phyloP scores from a whole-genome alignment of 2,329 filamentous ascomycete genomes.

The Exophiala bonariae region DNA sequence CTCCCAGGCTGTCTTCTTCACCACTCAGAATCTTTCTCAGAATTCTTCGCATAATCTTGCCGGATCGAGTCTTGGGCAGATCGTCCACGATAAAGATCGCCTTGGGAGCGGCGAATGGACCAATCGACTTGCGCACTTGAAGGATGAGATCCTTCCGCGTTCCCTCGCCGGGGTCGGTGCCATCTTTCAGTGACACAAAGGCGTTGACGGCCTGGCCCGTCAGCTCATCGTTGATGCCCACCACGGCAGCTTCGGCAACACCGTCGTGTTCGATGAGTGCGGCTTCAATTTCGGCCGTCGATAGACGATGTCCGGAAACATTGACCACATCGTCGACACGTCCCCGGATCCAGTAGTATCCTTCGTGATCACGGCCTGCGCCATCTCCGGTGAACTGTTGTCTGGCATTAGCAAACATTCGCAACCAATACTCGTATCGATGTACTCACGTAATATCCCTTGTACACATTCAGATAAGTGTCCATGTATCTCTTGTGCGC shows the following conservation, averaged over 20 bases:
- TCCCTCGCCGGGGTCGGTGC: conserved; percentile 71
- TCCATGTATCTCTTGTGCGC: conserved; percentile 99
- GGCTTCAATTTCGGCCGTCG: conserved; percentile 96
- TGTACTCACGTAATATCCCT: conserved; percentile 88
- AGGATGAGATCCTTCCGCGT: conserved; percentile 90
- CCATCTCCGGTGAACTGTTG: conserved; percentile 66
- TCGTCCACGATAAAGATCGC: conserved; percentile 88
- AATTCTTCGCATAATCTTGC: conserved; percentile 98
- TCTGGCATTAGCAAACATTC: conserved; percentile 14
- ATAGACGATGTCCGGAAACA: conserved; percentile 92
- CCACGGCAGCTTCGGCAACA: conserved; percentile 92
- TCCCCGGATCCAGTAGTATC: conserved; percentile 99
- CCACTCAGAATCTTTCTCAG: conserved; percentile 95
- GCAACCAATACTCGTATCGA: not conserved
- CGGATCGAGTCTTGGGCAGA: conserved; percentile 93
- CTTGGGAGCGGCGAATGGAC: conserved; percentile 95
- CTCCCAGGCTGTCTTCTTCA: conserved; percentile 94
- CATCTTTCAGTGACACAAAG: conserved; percentile 90
- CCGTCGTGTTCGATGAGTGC: conserved; percentile 88
- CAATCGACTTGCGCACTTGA: conserved; percentile 96
- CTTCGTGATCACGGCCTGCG: conserved; percentile 92
- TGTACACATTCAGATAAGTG: conserved; percentile 96
- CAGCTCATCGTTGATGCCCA: conserved; percentile 88
- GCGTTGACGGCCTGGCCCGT: conserved; percentile 97
- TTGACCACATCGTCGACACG: conserved; percentile 99